Evolutionary conservation across 192 early-diverging fungal genomes (phyloP), one percentile per base, ranked within the genome.

Genomic region (Coemansia sp.): DNA sequence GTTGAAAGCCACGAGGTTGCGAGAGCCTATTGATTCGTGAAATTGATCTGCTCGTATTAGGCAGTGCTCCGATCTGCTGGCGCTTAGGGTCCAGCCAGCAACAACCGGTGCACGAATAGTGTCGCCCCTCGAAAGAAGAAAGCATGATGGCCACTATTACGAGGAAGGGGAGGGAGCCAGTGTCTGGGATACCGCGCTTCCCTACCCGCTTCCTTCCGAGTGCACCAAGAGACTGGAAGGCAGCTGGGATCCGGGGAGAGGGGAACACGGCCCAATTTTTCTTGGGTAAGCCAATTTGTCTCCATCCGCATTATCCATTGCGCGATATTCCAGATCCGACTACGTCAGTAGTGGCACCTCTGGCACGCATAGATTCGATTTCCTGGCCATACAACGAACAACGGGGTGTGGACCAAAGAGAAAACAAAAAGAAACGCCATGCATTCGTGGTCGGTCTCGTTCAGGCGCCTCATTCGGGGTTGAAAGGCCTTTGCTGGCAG

Each of bases 61-160:
- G 52, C 52, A 53, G 52, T 31, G 52, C 28, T 53, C 52, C 52
- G 52, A 53, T 53, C 52, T 31, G 25, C 25, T 53, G 52, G 52
- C 6, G 26, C 25, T 28, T 53, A 53, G 52, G 52, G 26, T 53
- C 52, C 52, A 25, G 48, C 4, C 48, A 28, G 16, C 39, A 26
- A 50, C 47, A 50, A 50, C 47, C 18, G 18, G 42, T 45, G 2
- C n/a, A 20, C 8, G 43, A 50, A 23, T 50, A 50, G 47, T 26
- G 47, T 3, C 3, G 11, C n/a, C 47, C 47, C 21, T 50, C 23
- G 38, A 41, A 10, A 16, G 7, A 8, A 52, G n/a, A 52, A 23
- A 18, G 14, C 23, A 10, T 28, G 52, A 6, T 21, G 14, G 43
- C n/a, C 43, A 45, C 18, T 1, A 21, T 21, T 9, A 45, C 43